Base-by-base conservation (phyloP, 2,329 filamentous ascomycete genomes). In the Bipolaris oryzae region DNA sequence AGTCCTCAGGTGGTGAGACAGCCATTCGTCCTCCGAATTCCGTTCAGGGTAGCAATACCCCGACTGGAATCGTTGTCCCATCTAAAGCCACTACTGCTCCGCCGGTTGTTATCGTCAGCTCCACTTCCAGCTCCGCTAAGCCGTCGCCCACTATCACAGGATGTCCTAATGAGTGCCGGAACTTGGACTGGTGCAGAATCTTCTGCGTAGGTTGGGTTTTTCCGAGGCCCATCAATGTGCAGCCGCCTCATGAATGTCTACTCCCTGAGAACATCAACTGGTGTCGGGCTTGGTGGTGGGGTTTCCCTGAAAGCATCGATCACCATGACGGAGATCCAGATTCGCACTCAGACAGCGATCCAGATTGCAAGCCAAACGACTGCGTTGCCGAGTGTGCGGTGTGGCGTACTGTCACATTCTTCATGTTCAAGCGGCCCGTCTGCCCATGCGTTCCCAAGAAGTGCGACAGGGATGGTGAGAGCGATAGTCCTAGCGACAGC, bases 401-500 rank as follows among this genome's bases (percentile, higher is more conserved):
- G 2, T 61, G 60, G 57, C 52, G 46, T 18, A 23, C 41, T 5
- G 1, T 51, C 18, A 59, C 52, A 1, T 55, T 66, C 9, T 18
- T 58, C 1, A 2, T 50, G 4, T 18, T 60, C 28, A 64, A 61
- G 48, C 43, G 56, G 2, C 59, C 63, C 7, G 1, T 61, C 23
- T 66, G 63, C 34, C 53, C 56, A 7, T 66, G 63, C 21, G 37
- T 55, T 3, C 53, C 50, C 9, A 38, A 31, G 18, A 61, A 53
- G n/a, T 66, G 63, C 31, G 51, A 58, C 18, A 53, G 45, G 13
- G 47, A 28, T 16, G 25, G 33, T 11, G 58, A 58, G 21, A 60
- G 57, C 18, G 51, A 63, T 7, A 50, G 48, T 42, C 42, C 47
- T 4, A 50, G 57, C 15, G 50, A 62, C 18, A 55, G 57, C 20